Conservation (phyloP, 306 rosid genomes). For the Phaseolus lunatus region DNA sequence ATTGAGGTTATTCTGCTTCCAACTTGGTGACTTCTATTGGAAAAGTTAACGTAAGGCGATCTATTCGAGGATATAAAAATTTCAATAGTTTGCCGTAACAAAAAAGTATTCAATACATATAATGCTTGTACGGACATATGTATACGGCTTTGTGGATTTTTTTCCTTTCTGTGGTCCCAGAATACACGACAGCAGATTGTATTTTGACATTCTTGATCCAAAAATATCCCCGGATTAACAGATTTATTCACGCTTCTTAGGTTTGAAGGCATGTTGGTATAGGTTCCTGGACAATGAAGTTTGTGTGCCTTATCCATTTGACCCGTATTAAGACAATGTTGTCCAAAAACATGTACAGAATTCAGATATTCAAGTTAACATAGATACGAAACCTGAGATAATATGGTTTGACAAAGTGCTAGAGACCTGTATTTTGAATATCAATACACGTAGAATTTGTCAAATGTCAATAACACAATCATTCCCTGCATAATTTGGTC, state of each 20-base stretch:
- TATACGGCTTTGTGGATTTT: slow-evolving; percentile 2
- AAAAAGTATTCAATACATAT: slow-evolving; percentile 10
- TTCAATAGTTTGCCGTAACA: background rate
- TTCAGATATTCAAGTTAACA: background rate
- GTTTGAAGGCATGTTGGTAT: slow-evolving; percentile 24
- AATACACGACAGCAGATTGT: background rate
- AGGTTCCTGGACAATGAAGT: background rate
- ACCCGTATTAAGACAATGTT: background rate
- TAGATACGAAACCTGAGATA: slow-evolving; percentile 1
- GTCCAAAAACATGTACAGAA: background rate
- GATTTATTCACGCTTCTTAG: slow-evolving; percentile 20
- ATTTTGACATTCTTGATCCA: slow-evolving; percentile 27
- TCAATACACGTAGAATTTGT: background rate
- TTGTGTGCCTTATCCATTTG: slow-evolving; percentile 30
- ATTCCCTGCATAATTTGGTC: background rate
- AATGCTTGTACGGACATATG: slow-evolving; percentile 11
- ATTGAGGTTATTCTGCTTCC: slow-evolving; percentile 18
- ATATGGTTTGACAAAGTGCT: slow-evolving; percentile 10
- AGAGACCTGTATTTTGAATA: background rate
- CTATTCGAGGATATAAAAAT: background rate
- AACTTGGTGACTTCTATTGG: slow-evolving; percentile 16
- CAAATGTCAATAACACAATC: slow-evolving; percentile 11
- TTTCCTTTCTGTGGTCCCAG: slow-evolving; percentile 45
- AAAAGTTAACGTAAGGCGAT: background rate
- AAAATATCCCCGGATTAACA: slow-evolving; percentile 5